phyloP scores from a whole-genome alignment of 2,329 filamentous ascomycete species.

The Hymenoscyphus occultus region DNA sequence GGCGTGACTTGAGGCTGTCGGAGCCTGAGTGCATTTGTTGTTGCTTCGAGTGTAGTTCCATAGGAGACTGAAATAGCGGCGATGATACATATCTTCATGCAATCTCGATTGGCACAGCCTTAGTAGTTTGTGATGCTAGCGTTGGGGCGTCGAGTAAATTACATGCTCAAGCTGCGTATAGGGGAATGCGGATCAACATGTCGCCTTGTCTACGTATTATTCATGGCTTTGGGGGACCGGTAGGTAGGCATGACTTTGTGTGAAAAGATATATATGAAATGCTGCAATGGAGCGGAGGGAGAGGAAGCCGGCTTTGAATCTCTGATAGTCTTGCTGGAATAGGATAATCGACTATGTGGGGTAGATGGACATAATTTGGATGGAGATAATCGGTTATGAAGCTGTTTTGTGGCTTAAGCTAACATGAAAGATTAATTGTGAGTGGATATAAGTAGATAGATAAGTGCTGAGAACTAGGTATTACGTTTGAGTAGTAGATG shows the following conservation, averaged over 20 bases:
- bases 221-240: slow-evolving; percentile 18
- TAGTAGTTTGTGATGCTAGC: slow-evolving; percentile 35
- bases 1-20: no score
- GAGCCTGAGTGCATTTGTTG: slow-evolving; percentile 18
- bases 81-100: slow-evolving; percentile 38
- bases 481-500: no score
- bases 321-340: neutral
- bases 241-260: slow-evolving; percentile 18
- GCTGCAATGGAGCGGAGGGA: slow-evolving; percentile 20
- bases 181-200: slow-evolving; percentile 15
- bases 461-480: no score
- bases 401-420: no score
- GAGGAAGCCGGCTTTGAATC: neutral
- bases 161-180: slow-evolving; percentile 33
- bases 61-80: slow-evolving; percentile 31
- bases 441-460: no score
- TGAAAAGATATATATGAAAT: slow-evolving; percentile 23
- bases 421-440: no score
- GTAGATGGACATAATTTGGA: no score
- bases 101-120: slow-evolving; percentile 35
- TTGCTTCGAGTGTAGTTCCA: slow-evolving; percentile 27
- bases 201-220: slow-evolving; percentile 7
- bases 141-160: slow-evolving; percentile 35
- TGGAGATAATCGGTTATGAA: no score
- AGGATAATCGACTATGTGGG: no score